Base-by-base conservation (phyloP, 2,329 filamentous ascomycete genomes). In the Furcasterigmium sp. region DNA sequence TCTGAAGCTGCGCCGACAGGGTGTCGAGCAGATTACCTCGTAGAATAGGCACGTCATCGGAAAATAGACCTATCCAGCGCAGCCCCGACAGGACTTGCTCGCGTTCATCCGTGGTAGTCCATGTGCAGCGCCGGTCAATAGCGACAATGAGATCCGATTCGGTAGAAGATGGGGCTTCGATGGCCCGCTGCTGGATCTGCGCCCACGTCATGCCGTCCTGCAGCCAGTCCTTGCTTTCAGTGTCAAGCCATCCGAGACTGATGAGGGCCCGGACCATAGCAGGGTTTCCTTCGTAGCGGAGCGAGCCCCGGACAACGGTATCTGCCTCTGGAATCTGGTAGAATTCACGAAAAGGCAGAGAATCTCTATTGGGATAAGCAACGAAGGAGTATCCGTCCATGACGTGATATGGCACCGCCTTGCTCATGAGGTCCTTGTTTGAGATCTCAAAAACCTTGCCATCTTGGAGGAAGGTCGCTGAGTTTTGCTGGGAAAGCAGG, bases 351-450 rank as follows among this genome's bases (percentile, higher is more conserved):
- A 82, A 87, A 1, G 77, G 73, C 1, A 77, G 79, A 23, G 78
- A 84, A 65, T 87, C 78, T 48, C 82, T 70, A 69, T 87, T 87
- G 30, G 81, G 80, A 62, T 87, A 87, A 9, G 80, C 82, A 43
- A 86, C 78, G 56, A 86, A 85, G 7, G 80, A 78, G 57, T 79
- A 86, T 1, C 54, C 52, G 6, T 53, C 51, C 18, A 51, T 18
- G 64, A 85, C 83, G 59, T 73, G 75, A 69, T 85, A 86, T 18
- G 82, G 81, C 64, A 81, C 78, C 10, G 84, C 82, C 42, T 72
- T 73, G 37, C 67, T 75, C 84, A 87, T 87, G 44, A 87, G 70
- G 14, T 80, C 72, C 14, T 63, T 25, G 25, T 48, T 51, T 0
- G 54, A 13, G n/a, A 56, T 50, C 1, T 50, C 15, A 2, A 76